Conservation (phyloP, 345 rosid genomes). For the Erucastrum elatum region DNA sequence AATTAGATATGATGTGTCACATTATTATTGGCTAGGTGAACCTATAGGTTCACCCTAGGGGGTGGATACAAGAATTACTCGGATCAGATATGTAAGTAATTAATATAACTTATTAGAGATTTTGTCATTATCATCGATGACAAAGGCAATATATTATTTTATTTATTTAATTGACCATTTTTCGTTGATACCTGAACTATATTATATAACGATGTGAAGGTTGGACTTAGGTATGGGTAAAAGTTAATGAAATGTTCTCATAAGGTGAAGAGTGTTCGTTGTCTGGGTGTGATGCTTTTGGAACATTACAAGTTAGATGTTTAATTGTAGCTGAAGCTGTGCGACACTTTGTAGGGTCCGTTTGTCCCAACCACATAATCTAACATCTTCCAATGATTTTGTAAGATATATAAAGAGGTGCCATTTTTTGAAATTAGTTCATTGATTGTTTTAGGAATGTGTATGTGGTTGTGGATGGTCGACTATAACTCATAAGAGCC, state of each 20-base stretch:
- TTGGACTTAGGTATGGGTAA: slow-evolving; percentile 36
- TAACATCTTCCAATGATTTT: slow-evolving; percentile 15
- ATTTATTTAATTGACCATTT: slow-evolving; percentile 23
- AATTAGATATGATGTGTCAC: too few species aligned
- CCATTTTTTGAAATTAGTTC: slow-evolving; percentile 13
- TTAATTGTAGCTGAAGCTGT: slow-evolving; percentile 28
- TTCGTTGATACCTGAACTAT: slow-evolving; percentile 26
- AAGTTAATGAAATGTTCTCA: slow-evolving; percentile 39
- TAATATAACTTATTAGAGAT: slow-evolving; percentile 1
- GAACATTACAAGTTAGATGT: slow-evolving; percentile 43
- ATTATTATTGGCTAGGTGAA: too few species aligned
- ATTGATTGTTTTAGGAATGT: slow-evolving; percentile 3
- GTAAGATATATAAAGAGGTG: slow-evolving; percentile 5
- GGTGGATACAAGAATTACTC: too few species aligned
- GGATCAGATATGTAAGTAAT: too few species aligned
- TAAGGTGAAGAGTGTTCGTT: slow-evolving; percentile 28
- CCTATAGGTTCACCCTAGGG: too few species aligned
- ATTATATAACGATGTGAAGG: slow-evolving; percentile 32
- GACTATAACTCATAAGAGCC: background rate
- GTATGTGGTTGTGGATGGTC: slow-evolving; percentile 12
- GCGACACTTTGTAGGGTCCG: slow-evolving; percentile 32
- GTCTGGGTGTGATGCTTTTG: slow-evolving; percentile 32
- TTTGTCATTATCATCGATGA: slow-evolving; percentile 22
- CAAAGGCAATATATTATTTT: slow-evolving; percentile 13
- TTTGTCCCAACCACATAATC: slow-evolving; percentile 34